These are phyloP conservation scores for Ganoderma lucidum DNA, from an alignment of 1,284 basidiomycete genomes.

Conservation along the genomic window DNA sequence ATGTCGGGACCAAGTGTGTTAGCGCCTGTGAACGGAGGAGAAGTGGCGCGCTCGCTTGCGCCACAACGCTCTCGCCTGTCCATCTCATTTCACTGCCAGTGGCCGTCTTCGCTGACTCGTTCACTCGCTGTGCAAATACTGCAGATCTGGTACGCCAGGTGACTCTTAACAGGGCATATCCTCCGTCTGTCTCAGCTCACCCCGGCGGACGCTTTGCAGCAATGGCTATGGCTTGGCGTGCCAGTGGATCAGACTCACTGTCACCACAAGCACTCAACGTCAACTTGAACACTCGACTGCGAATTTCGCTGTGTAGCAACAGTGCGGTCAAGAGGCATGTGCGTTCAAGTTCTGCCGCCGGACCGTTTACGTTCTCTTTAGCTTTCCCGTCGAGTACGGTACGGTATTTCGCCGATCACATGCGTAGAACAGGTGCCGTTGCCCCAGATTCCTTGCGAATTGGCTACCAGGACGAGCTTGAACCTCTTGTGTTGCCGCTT, in stretches of 20 bases:
- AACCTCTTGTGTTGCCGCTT: background rate
- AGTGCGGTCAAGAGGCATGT: background rate
- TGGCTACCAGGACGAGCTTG: background rate
- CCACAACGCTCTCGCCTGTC: background rate
- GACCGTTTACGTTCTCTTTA: background rate
- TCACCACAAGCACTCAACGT: no score
- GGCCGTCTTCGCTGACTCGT: no score
- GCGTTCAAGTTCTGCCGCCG: background rate
- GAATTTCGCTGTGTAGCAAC: background rate
- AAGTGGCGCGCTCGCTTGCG: background rate
- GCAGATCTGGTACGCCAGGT: background rate
- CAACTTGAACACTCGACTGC: background rate
- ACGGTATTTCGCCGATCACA: conserved; percentile 14
- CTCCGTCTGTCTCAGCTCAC: background rate
- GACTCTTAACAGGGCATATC: background rate
- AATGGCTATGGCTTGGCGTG: no score
- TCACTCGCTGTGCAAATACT: background rate
- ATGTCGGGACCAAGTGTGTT: no score
- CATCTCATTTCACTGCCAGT: background rate
- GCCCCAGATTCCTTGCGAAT: background rate
- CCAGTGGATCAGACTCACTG: no score
- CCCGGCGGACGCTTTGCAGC: no score
- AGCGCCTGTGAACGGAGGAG: no score
- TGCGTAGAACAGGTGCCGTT: conserved; percentile 6
- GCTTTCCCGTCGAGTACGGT: background rate